Evolutionary conservation across 768 basidiomycete genomes (phyloP), one percentile per base, ranked within the genome.

Genomic region (Boletus rufocinnamomeus): DNA sequence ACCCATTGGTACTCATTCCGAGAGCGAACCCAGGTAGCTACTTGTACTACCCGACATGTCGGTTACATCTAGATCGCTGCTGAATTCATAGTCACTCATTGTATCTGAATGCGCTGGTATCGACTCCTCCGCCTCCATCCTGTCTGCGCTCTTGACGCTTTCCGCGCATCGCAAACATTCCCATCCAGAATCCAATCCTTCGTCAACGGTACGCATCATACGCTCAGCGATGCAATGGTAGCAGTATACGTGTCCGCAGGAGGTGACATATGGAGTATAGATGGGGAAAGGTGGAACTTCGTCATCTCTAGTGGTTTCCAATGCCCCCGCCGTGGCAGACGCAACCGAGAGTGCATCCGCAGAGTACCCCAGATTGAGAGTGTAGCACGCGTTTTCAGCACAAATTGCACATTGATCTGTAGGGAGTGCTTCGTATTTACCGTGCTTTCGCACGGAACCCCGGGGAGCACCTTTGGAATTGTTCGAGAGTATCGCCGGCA

Each of bases 151-250:
- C 60, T 76, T 79, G 25, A 94, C 88, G 14, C 72, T 75, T 59
- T 85, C 82, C 7, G 80, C 81, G 68, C 95, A 98, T 52, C 95
- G 79, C 55, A 96, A 71, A 74, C 95, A 98, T 61, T 86, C 84
- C 95, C 95, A 96, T 23, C 80, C 79, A 50, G 75, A 67, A 35
- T 80, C 74, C 23, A 70, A 52, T 25, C 77, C 84, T 37, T 89
- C 91, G 59, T 89, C 88, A 5, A 83, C 85, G 6, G 82, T 81
- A 37, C 82, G 85, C 66, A 92, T 80, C 77, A 98, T 83, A 60
- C 86, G 85, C 68, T 91, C 90, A 16, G 92, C 83, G 43, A 98
- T 80, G 74, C 97, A 99, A 65, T 89, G 87, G 72, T 98, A 99
- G 74, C 97, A 98, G 75, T 95, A 99, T 16, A 83, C 71, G 69